Evolutionary conservation across 352 stramenopile species (phyloP).

Genomic region (Phytophthora tentaculata): DNA sequence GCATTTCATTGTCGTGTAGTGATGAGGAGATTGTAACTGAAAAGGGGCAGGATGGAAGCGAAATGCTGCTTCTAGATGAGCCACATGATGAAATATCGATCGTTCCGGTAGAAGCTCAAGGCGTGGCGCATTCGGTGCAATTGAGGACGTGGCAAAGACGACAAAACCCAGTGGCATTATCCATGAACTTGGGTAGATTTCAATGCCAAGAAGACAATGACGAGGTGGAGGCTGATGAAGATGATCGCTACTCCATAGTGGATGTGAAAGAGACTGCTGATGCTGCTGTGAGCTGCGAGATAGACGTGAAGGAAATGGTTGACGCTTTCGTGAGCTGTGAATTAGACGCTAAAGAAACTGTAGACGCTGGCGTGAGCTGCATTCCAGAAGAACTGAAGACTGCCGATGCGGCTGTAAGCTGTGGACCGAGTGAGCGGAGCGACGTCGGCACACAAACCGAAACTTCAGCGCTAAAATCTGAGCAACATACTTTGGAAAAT

Average conservation of each 20-base stretch:
- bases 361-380: constrained; percentile 14
- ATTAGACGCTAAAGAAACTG: constrained; percentile 7
- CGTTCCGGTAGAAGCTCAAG: constrained; percentile 2
- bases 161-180: constrained; percentile 43
- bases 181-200: constrained; percentile 24
- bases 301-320: constrained; percentile 8
- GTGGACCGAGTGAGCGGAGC: constrained; percentile 9
- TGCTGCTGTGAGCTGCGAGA: constrained; percentile 6
- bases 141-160: constrained; percentile 9
- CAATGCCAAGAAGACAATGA: constrained; percentile 12
- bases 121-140: constrained; percentile 28
- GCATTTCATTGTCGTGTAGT: constrained; percentile 34
- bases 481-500: neutral
- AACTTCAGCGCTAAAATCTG: neutral
- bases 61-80: constrained; percentile 24
- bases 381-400: constrained; percentile 6
- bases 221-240: neutral
- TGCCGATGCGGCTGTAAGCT: constrained; percentile 16
- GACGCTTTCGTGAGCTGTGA: constrained; percentile 18
- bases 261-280: constrained; percentile 15
- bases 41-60: constrained; percentile 1
- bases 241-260: neutral
- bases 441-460: constrained; percentile 27
- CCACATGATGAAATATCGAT: neutral
- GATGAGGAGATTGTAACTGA: neutral